Evolutionary conservation across 1,284 basidiomycete species (phyloP), one percentile per base, ranked within the genome.

Genomic region (Schizophyllum commune): DNA sequence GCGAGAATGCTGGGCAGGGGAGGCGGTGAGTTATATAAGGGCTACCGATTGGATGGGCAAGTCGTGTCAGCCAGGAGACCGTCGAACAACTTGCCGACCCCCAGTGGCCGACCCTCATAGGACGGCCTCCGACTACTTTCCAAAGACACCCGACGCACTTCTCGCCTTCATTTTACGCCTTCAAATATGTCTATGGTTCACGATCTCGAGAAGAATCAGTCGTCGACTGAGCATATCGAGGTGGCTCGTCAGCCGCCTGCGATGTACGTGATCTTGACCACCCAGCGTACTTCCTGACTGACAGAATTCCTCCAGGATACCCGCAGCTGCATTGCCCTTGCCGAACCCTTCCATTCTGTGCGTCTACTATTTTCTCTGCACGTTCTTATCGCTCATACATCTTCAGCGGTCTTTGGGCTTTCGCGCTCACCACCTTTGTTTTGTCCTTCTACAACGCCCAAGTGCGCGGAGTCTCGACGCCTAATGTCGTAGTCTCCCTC

Each of bases 401-500:
- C 9, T 17, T 47, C 21, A 57, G n/a, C 9, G 63, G 63, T 5
- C 59, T 64, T 4, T 62, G 62, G 33, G 32, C 81, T 32, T 87
- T 87, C 68, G 85, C 84, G 13, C 80, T 82, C 5, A 87, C 84
- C 34, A 86, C 85, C 0, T 77, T 88, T 68, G 78, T 87, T 65
- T 74, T 86, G 20, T 85, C 85, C 4, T 65, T 87, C 66, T 82
- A 79, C 75, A 88, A 85, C 66, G 75, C 79, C 27, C 67, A 76
- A 59, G 71, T 84, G 57, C 75, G 80, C 22, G 70, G 72, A 5
- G 73, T 87, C 57, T 64, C 69, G 21, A 72, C 70, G 1, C 79
- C 84, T 34, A 92, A 92, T 67, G 82, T 87, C 54, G 81, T 93
- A 62, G 79, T 92, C 57, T 89, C 88, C 61, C 87, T 92, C 82